Percentiles rank a stretch among this genome's conserved stretches.
Evolutionary conservation across 2,329 filamentous ascomycete species (phyloP).

Genomic region (Gnomoniopsis sp.): DNA sequence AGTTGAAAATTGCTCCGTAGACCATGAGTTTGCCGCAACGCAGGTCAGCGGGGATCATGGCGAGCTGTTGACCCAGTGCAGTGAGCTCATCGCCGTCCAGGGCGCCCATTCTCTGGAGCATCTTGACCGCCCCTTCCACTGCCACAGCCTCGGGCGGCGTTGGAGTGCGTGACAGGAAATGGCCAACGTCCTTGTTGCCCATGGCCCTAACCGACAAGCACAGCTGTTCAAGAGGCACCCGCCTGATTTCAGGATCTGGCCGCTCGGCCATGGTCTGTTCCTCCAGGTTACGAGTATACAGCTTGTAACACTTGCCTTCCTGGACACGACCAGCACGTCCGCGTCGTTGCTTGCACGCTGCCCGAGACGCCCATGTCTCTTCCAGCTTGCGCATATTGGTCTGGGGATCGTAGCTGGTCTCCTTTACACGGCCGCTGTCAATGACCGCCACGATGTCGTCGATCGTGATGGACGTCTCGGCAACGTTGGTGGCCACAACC

Average conservation of each 20-base stretch:
- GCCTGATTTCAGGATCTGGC: slow-evolving; percentile 88
- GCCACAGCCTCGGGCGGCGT: slow-evolving; percentile 84
- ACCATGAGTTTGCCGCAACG: slow-evolving; percentile 94
- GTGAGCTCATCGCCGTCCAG: slow-evolving; percentile 84
- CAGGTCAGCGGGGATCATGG: slow-evolving; percentile 90
- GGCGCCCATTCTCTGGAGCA: slow-evolving; percentile 83
- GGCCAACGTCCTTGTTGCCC: slow-evolving; percentile 78
- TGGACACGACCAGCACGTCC: slow-evolving; percentile 92
- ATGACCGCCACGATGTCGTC: slow-evolving; percentile 96
- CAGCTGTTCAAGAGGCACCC: slow-evolving; percentile 90
- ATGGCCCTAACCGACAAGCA: slow-evolving; percentile 94
- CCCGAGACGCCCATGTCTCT: slow-evolving; percentile 91
- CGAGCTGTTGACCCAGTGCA: slow-evolving; percentile 86
- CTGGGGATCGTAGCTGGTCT: slow-evolving; percentile 87
- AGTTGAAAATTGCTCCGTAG: slow-evolving; percentile 90
- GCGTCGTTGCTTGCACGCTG: slow-evolving; percentile 89
- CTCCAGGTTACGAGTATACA: slow-evolving; percentile 86
- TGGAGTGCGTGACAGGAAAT: slow-evolving; percentile 79
- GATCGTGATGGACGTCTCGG: slow-evolving; percentile 97
- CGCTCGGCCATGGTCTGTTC: slow-evolving; percentile 76
- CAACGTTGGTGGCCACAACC: slow-evolving; percentile 92
- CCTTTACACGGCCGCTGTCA: slow-evolving; percentile 92
- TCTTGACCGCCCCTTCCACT: slow-evolving; percentile 77
- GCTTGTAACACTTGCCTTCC: slow-evolving; percentile 88
- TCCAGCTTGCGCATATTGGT: slow-evolving; percentile 93